Percentiles rank a stretch among this genome's conserved stretches.
These are phyloP conservation scores for Nicotiana otophora DNA, from an alignment of 257 asterid species.

Conservation along the genomic window DNA sequence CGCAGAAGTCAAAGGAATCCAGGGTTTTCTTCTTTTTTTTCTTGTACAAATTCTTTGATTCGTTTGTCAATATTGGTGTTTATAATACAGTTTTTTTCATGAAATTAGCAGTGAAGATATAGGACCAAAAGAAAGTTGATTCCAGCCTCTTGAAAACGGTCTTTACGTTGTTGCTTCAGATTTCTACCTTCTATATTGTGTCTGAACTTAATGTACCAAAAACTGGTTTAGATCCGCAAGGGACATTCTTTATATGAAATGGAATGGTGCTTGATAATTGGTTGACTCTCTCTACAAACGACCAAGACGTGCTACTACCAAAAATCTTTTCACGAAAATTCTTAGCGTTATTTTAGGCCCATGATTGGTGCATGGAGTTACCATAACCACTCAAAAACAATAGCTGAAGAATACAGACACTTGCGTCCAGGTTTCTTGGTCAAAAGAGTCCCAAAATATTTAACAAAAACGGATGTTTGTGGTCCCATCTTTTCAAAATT, in stretches of 20 bases:
- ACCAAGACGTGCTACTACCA: background rate
- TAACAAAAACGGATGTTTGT: background rate
- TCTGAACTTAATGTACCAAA: no score
- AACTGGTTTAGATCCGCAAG: no score
- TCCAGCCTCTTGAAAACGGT: background rate
- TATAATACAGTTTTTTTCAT: background rate
- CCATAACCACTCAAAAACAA: background rate
- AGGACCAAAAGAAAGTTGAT: background rate
- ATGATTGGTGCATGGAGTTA: background rate
- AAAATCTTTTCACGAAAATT: background rate
- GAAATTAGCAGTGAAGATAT: background rate
- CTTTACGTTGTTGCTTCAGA: no score
- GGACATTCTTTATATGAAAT: no score
- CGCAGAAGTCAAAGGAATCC: background rate
- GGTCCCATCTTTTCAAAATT: background rate
- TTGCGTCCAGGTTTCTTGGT: no score
- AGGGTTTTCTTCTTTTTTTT: background rate
- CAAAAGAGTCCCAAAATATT: background rate
- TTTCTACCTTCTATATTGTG: no score
- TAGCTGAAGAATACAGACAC: no score
- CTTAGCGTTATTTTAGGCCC: background rate
- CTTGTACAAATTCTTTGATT: background rate
- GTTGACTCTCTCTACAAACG: background rate
- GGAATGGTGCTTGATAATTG: background rate
- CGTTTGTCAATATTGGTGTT: background rate